Conservation (phyloP, 2,329 filamentous ascomycete species). For the Aspergillus sp. region DNA sequence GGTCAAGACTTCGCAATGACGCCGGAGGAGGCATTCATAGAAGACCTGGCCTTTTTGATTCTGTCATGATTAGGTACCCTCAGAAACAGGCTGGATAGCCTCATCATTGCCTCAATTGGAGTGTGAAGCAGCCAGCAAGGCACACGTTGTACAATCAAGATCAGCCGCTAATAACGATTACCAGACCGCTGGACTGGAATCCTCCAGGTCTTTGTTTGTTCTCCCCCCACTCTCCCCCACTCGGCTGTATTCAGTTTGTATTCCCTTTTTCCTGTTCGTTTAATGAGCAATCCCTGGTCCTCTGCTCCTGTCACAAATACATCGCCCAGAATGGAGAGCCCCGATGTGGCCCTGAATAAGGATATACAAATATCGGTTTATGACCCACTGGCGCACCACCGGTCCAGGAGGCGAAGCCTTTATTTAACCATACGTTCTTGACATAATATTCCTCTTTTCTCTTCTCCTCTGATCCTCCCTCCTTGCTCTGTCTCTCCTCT, state of each 20-base stretch:
- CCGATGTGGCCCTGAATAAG: constrained; percentile 4
- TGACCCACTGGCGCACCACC: constrained; percentile 13
- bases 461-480: not conserved
- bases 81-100: not conserved
- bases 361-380: constrained; percentile 7
- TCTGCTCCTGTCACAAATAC: constrained; percentile 4
- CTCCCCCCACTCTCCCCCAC: constrained; percentile 24
- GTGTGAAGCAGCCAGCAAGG: not conserved
- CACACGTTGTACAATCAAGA: constrained; percentile 13
- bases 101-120: constrained; percentile 5
- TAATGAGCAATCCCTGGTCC: constrained; percentile 5
- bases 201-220: constrained; percentile 17
- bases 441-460: constrained; percentile 2
- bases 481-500: constrained; percentile 6
- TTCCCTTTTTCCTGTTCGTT: constrained; percentile 5
- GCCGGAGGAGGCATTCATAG: not conserved
- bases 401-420: constrained; percentile 2
- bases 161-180: constrained; percentile 30
- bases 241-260: constrained; percentile 15
- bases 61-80: not conserved
- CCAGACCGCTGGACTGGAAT: constrained; percentile 33
- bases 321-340: constrained; percentile 5
- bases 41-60: not conserved
- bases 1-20: not conserved
- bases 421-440: not conserved